Evolutionary conservation across 2,329 filamentous ascomycete genomes (phyloP).

Genomic region (Colletotrichum filicis): DNA sequence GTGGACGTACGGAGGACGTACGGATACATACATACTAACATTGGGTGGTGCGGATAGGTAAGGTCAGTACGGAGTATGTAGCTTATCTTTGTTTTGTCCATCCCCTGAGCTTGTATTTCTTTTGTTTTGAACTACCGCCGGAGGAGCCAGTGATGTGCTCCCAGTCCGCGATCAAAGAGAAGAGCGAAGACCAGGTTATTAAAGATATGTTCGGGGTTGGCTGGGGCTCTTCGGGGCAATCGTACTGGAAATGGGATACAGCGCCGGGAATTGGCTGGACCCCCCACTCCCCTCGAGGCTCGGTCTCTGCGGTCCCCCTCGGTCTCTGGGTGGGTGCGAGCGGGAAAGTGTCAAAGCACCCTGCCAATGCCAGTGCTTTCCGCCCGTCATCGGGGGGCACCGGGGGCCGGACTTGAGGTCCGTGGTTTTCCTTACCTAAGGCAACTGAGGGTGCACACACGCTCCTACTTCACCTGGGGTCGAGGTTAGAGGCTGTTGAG

Average conservation of each 20-base stretch:
- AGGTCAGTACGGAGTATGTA: neutral
- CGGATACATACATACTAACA: too few species aligned
- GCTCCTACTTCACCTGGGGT: too few species aligned
- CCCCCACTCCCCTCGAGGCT: neutral
- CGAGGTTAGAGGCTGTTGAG: too few species aligned
- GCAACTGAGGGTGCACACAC: too few species aligned
- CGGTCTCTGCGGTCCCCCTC: neutral
- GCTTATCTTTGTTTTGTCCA: neutral
- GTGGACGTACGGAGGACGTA: too few species aligned
- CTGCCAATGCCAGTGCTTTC: neutral
- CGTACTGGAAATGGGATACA: neutral
- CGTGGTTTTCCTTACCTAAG: too few species aligned
- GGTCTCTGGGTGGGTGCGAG: neutral
- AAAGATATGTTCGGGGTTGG: neutral
- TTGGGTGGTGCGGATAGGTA: too few species aligned
- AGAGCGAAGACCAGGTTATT: neutral
- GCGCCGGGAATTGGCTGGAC: neutral
- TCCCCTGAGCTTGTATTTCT: neutral
- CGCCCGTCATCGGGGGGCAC: neutral
- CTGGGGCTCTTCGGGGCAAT: neutral
- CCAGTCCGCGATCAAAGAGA: neutral
- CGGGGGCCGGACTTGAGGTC: neutral
- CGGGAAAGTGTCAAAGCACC: neutral
- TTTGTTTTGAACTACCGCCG: neutral
- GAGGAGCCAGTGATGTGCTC: constrained; percentile 3